Evolutionary conservation across 2,329 filamentous ascomycete species (phyloP).

Genomic region (Epicoccum nigrum): DNA sequence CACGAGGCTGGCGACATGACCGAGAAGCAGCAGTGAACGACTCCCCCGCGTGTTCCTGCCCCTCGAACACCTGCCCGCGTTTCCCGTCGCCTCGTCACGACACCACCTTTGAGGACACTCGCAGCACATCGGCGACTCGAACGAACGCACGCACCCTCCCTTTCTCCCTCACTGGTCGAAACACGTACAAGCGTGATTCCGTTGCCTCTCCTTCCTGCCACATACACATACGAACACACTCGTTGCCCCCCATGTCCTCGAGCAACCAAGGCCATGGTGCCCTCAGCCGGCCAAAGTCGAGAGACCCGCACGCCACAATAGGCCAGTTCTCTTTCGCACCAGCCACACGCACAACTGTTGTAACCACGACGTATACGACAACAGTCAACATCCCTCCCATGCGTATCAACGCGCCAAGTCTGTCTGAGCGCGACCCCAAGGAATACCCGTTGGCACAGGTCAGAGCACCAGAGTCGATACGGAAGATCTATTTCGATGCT

Average conservation of each 20-base stretch:
- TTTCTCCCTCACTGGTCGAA: not conserved
- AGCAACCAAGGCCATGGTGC: constrained; percentile 28
- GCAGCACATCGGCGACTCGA: not conserved
- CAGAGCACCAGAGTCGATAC: constrained; percentile 79
- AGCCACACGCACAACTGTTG: constrained; percentile 68
- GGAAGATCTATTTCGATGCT: constrained; percentile 76
- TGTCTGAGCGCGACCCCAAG: constrained; percentile 79
- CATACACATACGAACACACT: not conserved
- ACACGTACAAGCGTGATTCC: constrained; percentile 1
- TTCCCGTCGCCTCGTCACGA: not conserved
- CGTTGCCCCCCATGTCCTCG: constrained; percentile 38
- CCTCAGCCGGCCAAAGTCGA: constrained; percentile 35
- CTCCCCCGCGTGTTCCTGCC: constrained; percentile 7
- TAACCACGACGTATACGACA: constrained; percentile 92
- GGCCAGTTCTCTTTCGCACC: constrained; percentile 68
- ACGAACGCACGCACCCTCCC: constrained; percentile 4
- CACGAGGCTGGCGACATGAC: constrained; percentile 20
- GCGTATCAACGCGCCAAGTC: constrained; percentile 73
- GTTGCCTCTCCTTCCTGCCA: not conserved
- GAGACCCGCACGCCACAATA: constrained; percentile 52
- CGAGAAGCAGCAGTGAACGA: constrained; percentile 8
- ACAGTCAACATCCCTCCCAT: constrained; percentile 83
- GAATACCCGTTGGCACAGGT: constrained; percentile 86
- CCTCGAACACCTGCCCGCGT: not conserved
- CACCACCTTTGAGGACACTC: not conserved